Conservation (phyloP, 345 rosid genomes). For the Ailanthus altissimus region DNA sequence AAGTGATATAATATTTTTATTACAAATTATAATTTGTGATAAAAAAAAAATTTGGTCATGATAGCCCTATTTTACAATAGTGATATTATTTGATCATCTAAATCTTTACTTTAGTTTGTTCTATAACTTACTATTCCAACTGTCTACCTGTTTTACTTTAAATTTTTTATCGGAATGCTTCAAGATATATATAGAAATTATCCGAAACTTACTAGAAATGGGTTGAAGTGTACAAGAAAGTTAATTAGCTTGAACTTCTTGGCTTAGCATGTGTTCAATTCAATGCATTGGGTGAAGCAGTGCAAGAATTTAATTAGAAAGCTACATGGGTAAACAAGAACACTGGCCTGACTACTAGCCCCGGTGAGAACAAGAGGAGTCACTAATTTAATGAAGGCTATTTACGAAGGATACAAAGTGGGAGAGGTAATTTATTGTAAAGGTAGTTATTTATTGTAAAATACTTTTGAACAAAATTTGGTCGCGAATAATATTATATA, state of each 20-base stretch:
- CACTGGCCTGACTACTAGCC: not conserved
- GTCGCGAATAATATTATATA: too few species aligned
- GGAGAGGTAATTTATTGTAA: slow-evolving; percentile 9
- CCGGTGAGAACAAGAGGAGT: not conserved
- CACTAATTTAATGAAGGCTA: slow-evolving; percentile 13
- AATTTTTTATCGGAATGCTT: not conserved
- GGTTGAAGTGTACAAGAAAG: not conserved
- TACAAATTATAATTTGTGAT: too few species aligned
- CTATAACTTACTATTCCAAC: not conserved
- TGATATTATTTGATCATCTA: too few species aligned
- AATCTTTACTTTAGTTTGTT: too few species aligned
- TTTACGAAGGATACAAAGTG: not conserved
- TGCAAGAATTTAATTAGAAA: not conserved
- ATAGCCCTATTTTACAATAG: too few species aligned
- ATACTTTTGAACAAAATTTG: not conserved
- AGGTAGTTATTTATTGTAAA: slow-evolving; percentile 2
- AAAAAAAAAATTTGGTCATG: too few species aligned
- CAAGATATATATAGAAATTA: too few species aligned
- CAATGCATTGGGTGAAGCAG: not conserved
- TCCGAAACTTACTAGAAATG: not conserved
- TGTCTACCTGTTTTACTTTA: not conserved
- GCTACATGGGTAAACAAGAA: not conserved
- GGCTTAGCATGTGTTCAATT: not conserved
- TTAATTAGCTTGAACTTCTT: not conserved
- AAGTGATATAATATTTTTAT: too few species aligned